These are phyloP conservation scores for Psilocybe azurescens DNA, from an alignment of 768 basidiomycete genomes.

Conservation along the genomic window DNA sequence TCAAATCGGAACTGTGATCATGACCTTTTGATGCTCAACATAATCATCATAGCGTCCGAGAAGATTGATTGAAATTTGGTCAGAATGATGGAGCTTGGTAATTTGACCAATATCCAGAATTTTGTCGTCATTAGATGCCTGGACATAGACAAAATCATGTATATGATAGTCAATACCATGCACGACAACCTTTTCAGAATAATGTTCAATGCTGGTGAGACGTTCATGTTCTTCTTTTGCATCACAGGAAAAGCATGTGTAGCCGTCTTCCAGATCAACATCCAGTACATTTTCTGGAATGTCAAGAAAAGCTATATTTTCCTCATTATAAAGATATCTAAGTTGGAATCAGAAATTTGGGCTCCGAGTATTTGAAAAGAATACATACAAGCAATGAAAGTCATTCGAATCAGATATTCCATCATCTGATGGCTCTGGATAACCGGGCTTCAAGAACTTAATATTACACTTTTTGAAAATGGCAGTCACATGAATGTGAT, in stretches of 20 bases:
- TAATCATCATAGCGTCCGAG: slow-evolving; percentile 53
- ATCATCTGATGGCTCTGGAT: slow-evolving; percentile 54
- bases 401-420: slow-evolving; percentile 41
- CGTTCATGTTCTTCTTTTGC: slow-evolving; percentile 32
- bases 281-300: slow-evolving; percentile 30
- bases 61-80: slow-evolving; percentile 42
- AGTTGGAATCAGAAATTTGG: background rate
- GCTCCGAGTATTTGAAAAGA: too few relatives aligned
- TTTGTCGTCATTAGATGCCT: slow-evolving; percentile 27
- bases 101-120: slow-evolving; percentile 65
- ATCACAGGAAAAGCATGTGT: slow-evolving; percentile 57
- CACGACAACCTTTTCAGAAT: slow-evolving; percentile 40
- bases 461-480: slow-evolving; percentile 67
- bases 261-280: slow-evolving; percentile 2
- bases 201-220: slow-evolving; percentile 28
- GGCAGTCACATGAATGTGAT: slow-evolving; percentile 54
- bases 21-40: slow-evolving; percentile 21
- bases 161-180: slow-evolving; percentile 56
- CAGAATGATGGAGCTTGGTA: slow-evolving; percentile 33
- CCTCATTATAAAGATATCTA: background rate
- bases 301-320: background rate
- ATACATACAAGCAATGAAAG: slow-evolving; percentile 62
- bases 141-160: slow-evolving; percentile 67
- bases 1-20: slow-evolving; percentile 7
- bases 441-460: slow-evolving; percentile 41